These are phyloP conservation scores for Metschnikowia baotianmanensis DNA, from an alignment of 805 yeast genomes.

Conservation along the genomic window DNA sequence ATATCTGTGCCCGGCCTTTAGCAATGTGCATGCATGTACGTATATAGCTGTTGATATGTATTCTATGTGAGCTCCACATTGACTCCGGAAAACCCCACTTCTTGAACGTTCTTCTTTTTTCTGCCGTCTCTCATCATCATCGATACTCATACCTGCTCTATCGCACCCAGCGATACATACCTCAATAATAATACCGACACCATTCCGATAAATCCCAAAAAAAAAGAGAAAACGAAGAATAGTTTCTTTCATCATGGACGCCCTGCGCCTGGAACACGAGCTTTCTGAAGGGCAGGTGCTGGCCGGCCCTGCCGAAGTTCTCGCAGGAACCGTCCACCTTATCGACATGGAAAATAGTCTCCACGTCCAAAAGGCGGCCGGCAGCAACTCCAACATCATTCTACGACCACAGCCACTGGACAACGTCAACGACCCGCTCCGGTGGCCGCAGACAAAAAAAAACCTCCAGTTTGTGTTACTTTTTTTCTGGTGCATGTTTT, in stretches of 20 bases:
- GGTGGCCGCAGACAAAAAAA: slow-evolving; percentile 32
- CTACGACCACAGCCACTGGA: slow-evolving; percentile 35
- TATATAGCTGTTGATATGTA: too few relatives aligned
- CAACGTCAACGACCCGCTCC: slow-evolving; percentile 34
- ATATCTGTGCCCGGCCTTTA: too few relatives aligned
- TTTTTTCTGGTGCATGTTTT: slow-evolving; percentile 31
- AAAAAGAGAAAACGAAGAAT: neutral
- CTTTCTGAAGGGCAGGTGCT: slow-evolving; percentile 9
- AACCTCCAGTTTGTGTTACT: slow-evolving; percentile 28
- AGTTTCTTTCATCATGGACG: slow-evolving; percentile 1
- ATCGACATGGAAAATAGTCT: slow-evolving; percentile 12
- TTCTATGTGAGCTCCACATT: too few relatives aligned
- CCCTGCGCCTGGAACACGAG: slow-evolving; percentile 1
- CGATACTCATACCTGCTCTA: too few relatives aligned
- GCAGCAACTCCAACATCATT: slow-evolving; percentile 22
- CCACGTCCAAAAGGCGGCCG: slow-evolving; percentile 12
- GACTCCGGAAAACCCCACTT: too few relatives aligned
- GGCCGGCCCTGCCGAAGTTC: slow-evolving; percentile 9
- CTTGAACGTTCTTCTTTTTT: too few relatives aligned
- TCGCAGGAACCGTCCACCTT: slow-evolving; percentile 19
- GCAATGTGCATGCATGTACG: too few relatives aligned
- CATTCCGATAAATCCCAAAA: neutral
- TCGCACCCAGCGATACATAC: too few relatives aligned
- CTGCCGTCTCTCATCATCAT: too few relatives aligned
- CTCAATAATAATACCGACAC: too few relatives aligned